Evolutionary conservation across 1,139 yeast genomes (phyloP), one percentile per base, ranked within the genome.

Genomic region (Suhomyces taliae): DNA sequence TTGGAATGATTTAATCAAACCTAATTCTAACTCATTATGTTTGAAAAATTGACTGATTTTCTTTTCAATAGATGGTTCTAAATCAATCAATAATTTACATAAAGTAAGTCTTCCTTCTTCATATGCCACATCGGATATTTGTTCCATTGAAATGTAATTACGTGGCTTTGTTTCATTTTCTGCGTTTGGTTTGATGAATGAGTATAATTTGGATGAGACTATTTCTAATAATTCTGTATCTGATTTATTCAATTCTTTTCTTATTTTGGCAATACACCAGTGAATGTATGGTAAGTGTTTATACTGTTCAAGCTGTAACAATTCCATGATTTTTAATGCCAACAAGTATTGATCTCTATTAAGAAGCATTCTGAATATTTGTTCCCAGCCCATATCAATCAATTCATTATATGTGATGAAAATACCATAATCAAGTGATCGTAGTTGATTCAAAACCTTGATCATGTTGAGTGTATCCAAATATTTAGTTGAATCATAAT

Each of bases 231-330:
- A 66, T 35, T 81, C 81, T 6, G 72, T 69, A 58, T 93, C 97
- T 2, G 77, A 72, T 51, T 76, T 58, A 37, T 79, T 80, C 6
- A 73, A 58, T 14, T 85, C 82, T 37, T 72, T 66, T 46, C 78
- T 79, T 27, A 90, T 82, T 58, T 89, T 87, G 36, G 78, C 71
- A 50, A 87, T 81, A 14, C 97, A 93, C 98, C 98, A 93, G 54
- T 86, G 80, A 2, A 83, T 75, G 57, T 84, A 87, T 0, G 91
- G 78, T 26, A 69, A 60, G 49, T 82, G 85, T 37, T 72, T 70
- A 7, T 87, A 82, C 31, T 67, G 59, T 6, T 60, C 56, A 12
- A 83, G 59, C 8, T 72, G 65, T 45, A 87, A 65, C 37, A 79
- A 69, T 11, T 78, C 77, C 8, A 86, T 77, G 2, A 90, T 70